Conservation (phyloP, 345 rosid genomes). For the Eucalyptus globulus region DNA sequence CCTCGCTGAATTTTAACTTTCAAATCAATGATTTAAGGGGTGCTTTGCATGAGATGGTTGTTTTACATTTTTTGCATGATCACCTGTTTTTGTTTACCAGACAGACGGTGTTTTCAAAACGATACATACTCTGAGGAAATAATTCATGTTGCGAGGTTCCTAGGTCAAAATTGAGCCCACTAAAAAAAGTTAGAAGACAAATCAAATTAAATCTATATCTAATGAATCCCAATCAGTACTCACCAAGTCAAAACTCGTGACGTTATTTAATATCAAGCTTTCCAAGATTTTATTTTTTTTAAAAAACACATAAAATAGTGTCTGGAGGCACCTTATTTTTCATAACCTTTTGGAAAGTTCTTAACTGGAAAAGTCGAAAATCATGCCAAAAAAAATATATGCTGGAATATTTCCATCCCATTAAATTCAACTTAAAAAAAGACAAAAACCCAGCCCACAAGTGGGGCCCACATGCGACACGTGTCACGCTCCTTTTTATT, state of each 20-base stretch:
- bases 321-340: not conserved
- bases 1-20: rapidly evolving
- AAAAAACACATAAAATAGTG: not conserved
- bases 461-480: not conserved
- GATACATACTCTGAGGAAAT: rapidly evolving
- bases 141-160: rapidly evolving
- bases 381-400: not conserved
- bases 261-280: rapidly evolving
- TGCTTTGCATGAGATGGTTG: rapidly evolving
- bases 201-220: not conserved
- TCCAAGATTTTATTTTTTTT: no score
- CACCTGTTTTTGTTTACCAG: rapidly evolving
- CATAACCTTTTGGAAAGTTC: not conserved
- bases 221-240: rapidly evolving
- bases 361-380: not conserved
- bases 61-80: rapidly evolving
- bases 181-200: not conserved
- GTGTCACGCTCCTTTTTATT: not conserved
- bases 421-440: not conserved
- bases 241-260: rapidly evolving
- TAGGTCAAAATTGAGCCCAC: not conserved
- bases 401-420: not conserved
- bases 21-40: not conserved
- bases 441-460: not conserved
- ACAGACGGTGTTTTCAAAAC: rapidly evolving